These are phyloP conservation scores for Fusarium bactridioides DNA, from an alignment of 2,329 filamentous ascomycete species.

Conservation along the genomic window DNA sequence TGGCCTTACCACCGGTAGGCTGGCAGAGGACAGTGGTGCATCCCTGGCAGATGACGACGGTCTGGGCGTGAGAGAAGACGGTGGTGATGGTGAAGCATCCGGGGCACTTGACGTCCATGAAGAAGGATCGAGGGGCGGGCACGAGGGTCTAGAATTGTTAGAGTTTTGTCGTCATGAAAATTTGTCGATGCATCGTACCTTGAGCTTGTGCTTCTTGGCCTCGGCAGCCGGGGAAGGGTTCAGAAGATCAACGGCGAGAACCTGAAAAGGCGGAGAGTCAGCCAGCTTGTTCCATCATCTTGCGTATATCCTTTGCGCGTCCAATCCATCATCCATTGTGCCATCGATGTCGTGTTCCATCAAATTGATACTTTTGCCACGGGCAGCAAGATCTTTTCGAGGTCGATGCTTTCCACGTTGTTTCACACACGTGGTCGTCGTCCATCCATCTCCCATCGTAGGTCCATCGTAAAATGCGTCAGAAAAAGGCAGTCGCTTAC, in stretches of 20 bases:
- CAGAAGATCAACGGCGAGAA: constrained; percentile 99
- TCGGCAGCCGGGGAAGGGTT: constrained; percentile 98
- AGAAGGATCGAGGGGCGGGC: constrained; percentile 97
- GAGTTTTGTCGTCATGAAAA: constrained; percentile 27
- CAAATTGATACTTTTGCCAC: constrained; percentile 30
- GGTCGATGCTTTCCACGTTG: constrained; percentile 29
- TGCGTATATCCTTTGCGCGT: constrained; percentile 17
- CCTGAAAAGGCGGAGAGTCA: constrained; percentile 67
- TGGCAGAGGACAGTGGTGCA: constrained; percentile 99
- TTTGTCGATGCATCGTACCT: constrained; percentile 68
- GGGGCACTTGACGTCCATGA: constrained; percentile 99
- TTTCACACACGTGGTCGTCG: constrained; percentile 27
- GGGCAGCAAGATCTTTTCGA: constrained; percentile 7
- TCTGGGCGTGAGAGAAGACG: constrained; percentile 99
- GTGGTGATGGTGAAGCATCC: constrained; percentile 99
- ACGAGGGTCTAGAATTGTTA: constrained; percentile 76
- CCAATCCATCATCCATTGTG: constrained; percentile 10
- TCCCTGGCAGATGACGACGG: constrained; percentile 99
- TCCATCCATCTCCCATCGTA: constrained; percentile 31
- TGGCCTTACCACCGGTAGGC: constrained; percentile 98
- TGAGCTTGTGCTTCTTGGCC: constrained; percentile 99
- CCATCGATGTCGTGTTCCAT: constrained; percentile 26
- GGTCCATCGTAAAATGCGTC: constrained; percentile 32
- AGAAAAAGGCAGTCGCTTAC: constrained; percentile 58
- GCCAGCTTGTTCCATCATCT: constrained; percentile 47